Evolutionary conservation across 1,284 basidiomycete species (phyloP), one percentile per base, ranked within the genome.

Genomic region (Apiotrichum veenhuisii): DNA sequence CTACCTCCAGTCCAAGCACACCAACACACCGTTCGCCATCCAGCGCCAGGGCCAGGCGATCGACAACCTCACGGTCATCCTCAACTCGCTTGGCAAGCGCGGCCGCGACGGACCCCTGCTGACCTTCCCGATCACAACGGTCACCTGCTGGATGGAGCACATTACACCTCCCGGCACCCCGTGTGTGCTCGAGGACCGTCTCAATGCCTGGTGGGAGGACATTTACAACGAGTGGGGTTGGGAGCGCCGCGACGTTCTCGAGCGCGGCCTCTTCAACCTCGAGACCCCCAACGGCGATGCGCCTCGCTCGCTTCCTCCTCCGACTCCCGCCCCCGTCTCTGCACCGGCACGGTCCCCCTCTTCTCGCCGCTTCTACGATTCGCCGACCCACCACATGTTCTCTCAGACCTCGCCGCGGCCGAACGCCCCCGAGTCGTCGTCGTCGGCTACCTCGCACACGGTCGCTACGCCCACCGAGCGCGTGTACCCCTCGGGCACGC

Each of bases 1-100:
- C 58, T 76, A 79, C 57, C 69, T 79, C 44, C 76, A 79, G 59
- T 74, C 74, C 23, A 62, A 62, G 47, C 62, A 66, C n/a, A 45
- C 53, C 11, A 69, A 68, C 20, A 51, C 58, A 2, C 58, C 43
- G 44, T 66, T 56, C 40, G 68, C 73, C 1, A 70, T 74, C 20
- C 69, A 69, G 45, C 64, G 74, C 41, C 76, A 77, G 59, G 64
- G 66, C 34, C 73, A 75, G 62, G 75, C 74, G 0, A 73, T 77
- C 7, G 73, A 77, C 54, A 78, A 78, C 48, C 65, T 78, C 34
- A 66, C 68, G 0, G 74, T 77, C 27, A 66, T 77, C 22, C 63
- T 78, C 33, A 70, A 75, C 45, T 62, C 69, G 3, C 61, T 76
- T 23, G 74, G 74, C 34, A 64, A 64, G 40, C 58, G 64, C 15